phyloP scores from a whole-genome alignment of 1,284 basidiomycete species.

The Fomitiporia mediterranea region DNA sequence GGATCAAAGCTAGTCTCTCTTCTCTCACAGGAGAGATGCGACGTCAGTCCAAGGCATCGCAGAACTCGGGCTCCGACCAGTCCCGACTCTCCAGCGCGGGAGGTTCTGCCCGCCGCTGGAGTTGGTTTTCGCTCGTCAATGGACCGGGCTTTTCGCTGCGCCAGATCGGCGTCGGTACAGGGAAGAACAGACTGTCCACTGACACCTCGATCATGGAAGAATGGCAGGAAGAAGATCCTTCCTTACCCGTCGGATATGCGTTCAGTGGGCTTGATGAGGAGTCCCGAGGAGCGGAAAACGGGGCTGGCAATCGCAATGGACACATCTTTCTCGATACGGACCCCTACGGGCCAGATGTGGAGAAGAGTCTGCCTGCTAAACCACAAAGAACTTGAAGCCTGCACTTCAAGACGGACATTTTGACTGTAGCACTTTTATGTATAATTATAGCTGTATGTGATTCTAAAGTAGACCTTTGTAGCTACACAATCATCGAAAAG shows the following conservation, averaged over 20 bases:
- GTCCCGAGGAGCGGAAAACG: not conserved
- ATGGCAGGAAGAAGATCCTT: conserved; percentile 17
- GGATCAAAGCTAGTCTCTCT: conserved; percentile 2
- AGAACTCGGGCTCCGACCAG: conserved; percentile 11
- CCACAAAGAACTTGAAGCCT: not conserved
- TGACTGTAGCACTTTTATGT: too few species aligned
- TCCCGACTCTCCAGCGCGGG: conserved; percentile 8
- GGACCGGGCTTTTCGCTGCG: conserved; percentile 18
- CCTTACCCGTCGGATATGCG: conserved; percentile 16
- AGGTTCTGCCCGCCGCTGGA: conserved; percentile 14
- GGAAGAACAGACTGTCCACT: conserved; percentile 19
- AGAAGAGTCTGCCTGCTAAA: not conserved
- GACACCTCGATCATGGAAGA: conserved; percentile 13
- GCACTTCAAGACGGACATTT: not conserved
- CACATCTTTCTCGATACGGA: not conserved
- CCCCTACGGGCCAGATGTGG: not conserved
- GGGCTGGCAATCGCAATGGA: not conserved
- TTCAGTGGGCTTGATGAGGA: conserved; percentile 10
- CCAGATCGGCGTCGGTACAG: conserved; percentile 15
- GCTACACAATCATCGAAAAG: conserved; percentile 9
- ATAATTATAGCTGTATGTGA: not conserved
- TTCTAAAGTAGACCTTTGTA: not conserved
- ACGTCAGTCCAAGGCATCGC: conserved; percentile 11
- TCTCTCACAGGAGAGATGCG: conserved; percentile 11
- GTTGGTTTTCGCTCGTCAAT: conserved; percentile 16